A percentile compares a stretch with the other conserved stretches of the same genome.
These are phyloP conservation scores for Sutorius eximius DNA, from an alignment of 1,284 basidiomycete genomes.

Conservation along the genomic window DNA sequence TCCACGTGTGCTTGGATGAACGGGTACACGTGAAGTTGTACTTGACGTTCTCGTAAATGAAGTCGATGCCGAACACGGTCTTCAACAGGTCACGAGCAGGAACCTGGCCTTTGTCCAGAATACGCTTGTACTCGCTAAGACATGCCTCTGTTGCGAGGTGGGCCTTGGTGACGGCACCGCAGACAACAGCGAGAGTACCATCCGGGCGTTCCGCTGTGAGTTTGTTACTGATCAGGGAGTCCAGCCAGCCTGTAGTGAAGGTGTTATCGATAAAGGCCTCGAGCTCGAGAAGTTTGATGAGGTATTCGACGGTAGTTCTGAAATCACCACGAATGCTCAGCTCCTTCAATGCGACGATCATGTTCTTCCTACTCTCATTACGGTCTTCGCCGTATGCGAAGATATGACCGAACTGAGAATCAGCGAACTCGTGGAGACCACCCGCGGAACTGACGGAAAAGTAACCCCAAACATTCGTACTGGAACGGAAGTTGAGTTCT, in stretches of 20 bases:
- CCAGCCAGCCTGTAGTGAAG: conserved; percentile 98
- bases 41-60: conserved; percentile 95
- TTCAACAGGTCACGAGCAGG: conserved; percentile 93
- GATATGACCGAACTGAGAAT: conserved; percentile 98
- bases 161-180: conserved; percentile 96
- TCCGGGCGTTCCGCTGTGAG: conserved; percentile 98
- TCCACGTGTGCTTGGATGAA: conserved; percentile 87
- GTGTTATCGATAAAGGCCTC: conserved; percentile 97
- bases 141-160: conserved; percentile 89
- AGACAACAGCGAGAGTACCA: conserved; percentile 88
- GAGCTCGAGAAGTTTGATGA: conserved; percentile 96
- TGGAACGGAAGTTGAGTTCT: conserved; percentile 99
- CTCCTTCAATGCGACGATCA: conserved; percentile 99
- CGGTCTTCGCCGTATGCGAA: conserved; percentile 99
- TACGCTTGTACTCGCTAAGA: conserved; percentile 91
- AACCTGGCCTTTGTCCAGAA: conserved; percentile 98
- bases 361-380: conserved; percentile 94
- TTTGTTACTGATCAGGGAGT: conserved; percentile 93
- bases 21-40: conserved; percentile 97
- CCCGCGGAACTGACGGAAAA: conserved; percentile 96
- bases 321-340: conserved; percentile 99
- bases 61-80: conserved; percentile 96
- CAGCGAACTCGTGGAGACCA: conserved; percentile 98
- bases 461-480: conserved; percentile 99
- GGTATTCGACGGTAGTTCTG: conserved; percentile 97